Conservation (phyloP, 2,329 filamentous ascomycete species). For the Calonectria ilicicola region DNA sequence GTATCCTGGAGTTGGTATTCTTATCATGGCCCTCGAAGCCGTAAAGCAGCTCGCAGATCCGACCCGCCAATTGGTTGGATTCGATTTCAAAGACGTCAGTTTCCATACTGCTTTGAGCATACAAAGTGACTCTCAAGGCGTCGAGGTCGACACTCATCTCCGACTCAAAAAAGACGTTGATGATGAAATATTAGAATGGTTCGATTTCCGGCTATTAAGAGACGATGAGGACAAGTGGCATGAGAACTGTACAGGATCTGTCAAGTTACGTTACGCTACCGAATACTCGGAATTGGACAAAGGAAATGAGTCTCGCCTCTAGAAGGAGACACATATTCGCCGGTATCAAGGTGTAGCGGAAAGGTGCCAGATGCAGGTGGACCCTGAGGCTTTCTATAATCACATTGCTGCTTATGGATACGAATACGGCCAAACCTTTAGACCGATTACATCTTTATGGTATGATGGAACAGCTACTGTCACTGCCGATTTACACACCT, state of each 20-base stretch:
- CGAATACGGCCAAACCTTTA: background rate
- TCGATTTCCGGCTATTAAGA: background rate
- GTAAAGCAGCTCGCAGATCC: background rate
- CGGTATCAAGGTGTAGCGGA: background rate
- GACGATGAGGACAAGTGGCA: background rate
- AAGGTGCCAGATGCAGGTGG: background rate
- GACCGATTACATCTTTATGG: background rate
- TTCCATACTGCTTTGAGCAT: background rate
- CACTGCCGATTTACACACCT: background rate
- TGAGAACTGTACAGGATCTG: background rate
- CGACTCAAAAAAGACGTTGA: background rate
- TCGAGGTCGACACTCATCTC: background rate
- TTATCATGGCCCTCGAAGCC: constrained; percentile 8
- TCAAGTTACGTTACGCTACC: background rate
- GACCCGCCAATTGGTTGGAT: background rate
- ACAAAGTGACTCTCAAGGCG: background rate
- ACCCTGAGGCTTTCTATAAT: background rate
- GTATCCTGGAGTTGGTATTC: constrained; percentile 1
- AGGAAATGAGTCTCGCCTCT: background rate
- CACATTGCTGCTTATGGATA: background rate
- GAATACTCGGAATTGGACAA: background rate
- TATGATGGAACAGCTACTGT: background rate
- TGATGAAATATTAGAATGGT: background rate
- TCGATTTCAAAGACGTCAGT: background rate
- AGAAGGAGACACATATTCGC: background rate